Conservation (phyloP, 2,329 filamentous ascomycete species). For the Scopulariopsis brevicaulis region DNA sequence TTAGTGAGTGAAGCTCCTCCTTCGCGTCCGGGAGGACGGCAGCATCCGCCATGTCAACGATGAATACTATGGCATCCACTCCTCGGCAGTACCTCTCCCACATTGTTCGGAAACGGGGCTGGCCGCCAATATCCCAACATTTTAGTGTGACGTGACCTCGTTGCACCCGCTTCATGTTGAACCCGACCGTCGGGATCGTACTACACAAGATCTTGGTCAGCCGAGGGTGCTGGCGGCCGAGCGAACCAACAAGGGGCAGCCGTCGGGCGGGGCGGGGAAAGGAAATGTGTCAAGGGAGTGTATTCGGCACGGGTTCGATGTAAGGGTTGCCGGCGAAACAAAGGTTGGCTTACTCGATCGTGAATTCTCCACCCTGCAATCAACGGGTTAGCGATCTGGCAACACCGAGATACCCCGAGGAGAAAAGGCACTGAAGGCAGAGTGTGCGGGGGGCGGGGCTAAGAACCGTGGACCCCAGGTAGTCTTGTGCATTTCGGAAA, state of each 20-base stretch:
- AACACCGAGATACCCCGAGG: neutral
- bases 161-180: conserved; percentile 98
- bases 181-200: conserved; percentile 95
- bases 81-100: conserved; percentile 98
- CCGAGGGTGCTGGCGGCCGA: neutral
- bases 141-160: conserved; percentile 97
- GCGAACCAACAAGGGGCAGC: neutral
- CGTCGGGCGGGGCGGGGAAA: neutral
- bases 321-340: conserved; percentile 1
- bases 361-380: conserved; percentile 86
- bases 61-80: conserved; percentile 96
- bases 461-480: neutral
- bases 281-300: conserved; percentile 10
- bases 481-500: conserved; percentile 9
- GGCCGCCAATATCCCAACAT: conserved; percentile 97
- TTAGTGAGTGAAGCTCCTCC: conserved; percentile 83
- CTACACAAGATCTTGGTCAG: conserved; percentile 35
- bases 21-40: conserved; percentile 72
- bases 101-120: conserved; percentile 95
- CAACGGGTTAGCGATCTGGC: neutral
- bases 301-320: conserved; percentile 1
- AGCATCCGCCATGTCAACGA: conserved; percentile 89
- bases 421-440: neutral
- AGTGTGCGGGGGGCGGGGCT: neutral
- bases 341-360: conserved; percentile 72